A percentile compares a stretch with the other conserved stretches of the same genome.
These are phyloP conservation scores for Claviceps sp. DNA, from an alignment of 2,329 filamentous ascomycete genomes.

Conservation along the genomic window DNA sequence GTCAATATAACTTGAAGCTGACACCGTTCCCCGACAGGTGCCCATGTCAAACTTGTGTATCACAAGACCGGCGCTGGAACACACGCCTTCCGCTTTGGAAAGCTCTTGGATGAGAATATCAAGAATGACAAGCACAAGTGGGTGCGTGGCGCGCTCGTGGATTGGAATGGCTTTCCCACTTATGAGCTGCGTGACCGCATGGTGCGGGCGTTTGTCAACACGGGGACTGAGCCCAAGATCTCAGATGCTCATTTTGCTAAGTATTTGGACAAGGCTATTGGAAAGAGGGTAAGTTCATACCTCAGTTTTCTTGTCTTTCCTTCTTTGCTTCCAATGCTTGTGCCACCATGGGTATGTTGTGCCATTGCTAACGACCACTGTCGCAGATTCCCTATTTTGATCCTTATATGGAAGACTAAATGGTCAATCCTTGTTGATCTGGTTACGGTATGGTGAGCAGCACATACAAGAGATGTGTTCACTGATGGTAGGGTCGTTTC, in stretches of 20 bases:
- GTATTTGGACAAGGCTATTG: conserved; percentile 5
- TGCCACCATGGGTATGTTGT: no score
- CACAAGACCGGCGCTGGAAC: conserved; percentile 21
- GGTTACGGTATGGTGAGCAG: no score
- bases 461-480: no score
- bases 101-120: conserved; percentile 8
- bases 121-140: conserved; percentile 20
- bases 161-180: conserved; percentile 5
- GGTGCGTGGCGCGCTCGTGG: conserved; percentile 15
- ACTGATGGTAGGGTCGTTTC: no score
- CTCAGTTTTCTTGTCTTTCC: not conserved
- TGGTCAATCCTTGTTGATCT: no score
- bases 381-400: not conserved
- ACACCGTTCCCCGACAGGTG: not conserved
- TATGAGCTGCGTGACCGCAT: conserved; percentile 6
- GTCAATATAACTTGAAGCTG: not conserved
- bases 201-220: conserved; percentile 1
- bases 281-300: conserved; percentile 1
- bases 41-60: conserved; percentile 19
- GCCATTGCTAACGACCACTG: no score
- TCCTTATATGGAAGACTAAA: not conserved
- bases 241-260: conserved; percentile 4
- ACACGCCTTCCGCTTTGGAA: conserved; percentile 19
- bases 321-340: not conserved
- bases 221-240: conserved; percentile 6